Base-by-base conservation (phyloP, 768 basidiomycete species). In the Lentinula sp. region DNA sequence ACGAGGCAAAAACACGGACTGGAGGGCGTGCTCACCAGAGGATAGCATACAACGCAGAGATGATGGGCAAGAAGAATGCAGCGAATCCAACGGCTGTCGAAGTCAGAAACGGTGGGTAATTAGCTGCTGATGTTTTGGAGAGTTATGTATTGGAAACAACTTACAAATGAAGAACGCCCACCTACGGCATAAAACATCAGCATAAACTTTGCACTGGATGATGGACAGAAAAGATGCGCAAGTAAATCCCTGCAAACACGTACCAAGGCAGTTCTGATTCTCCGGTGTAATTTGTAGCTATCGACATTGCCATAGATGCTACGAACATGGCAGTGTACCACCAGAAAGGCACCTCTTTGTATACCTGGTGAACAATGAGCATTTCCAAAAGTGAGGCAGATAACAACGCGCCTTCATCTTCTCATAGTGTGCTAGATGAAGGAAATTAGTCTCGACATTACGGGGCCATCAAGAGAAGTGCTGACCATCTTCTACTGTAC, bases 331-430 rank as follows among this genome's bases (percentile, higher is more conserved):
- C 42, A 6, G 23, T 23, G 58, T 80, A 81, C 78, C 79, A 79
- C 74, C 73, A 79, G 50, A 73, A 72, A 5, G 78, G 79, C 0
- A 77, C 77, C 59, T 79, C 57, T 13, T 57, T 32, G 35, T 46
- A 59, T 5, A 48, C 57, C 46, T 48, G 35, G 18, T 18, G 8
- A 33, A 32, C 13, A 23, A 20, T 42, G 42, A 39, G 42, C 37
- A 20, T 41, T 6, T 28, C 37, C 9, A 9, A 43, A 43, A 6
- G 35, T 16, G 13, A n/a, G 4, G n/a, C 33, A 43, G 1, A 10
- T 12, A 13, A 46, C 45, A 23, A 45, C 76, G 76, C 18, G 72
- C 74, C 61, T 70, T 69, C 75, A 79, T 79, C 51, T 65, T 70
- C 73, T 76, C 63, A n/a, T 61, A 70, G 55, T 70, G 68, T 36